Conservation (phyloP, 768 basidiomycete genomes). For the Trametes punicea region DNA sequence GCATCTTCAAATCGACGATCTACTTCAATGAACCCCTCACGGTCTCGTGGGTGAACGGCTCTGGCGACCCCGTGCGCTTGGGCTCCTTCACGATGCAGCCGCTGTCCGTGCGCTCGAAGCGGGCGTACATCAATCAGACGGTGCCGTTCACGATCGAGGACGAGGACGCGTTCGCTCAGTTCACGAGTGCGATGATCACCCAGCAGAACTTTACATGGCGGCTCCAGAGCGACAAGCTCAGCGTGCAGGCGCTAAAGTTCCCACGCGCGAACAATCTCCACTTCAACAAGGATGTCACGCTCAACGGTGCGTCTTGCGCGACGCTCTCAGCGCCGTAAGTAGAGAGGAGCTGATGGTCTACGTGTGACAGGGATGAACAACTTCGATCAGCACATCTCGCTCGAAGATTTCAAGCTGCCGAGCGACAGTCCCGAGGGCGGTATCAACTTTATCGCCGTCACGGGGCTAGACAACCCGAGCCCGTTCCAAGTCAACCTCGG, state of each 20-base stretch:
- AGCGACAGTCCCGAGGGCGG: slow-evolving; percentile 65
- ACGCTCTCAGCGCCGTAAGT: background rate
- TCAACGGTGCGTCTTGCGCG: slow-evolving; percentile 44
- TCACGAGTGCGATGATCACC: slow-evolving; percentile 63
- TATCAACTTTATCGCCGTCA: slow-evolving; percentile 60
- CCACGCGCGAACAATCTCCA: slow-evolving; percentile 62
- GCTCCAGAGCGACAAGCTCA: slow-evolving; percentile 51
- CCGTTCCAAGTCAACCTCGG: slow-evolving; percentile 71
- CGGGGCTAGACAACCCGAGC: slow-evolving; percentile 54
- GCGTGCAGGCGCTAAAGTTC: slow-evolving; percentile 64
- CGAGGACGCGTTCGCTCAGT: slow-evolving; percentile 55
- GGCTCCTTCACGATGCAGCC: slow-evolving; percentile 50
- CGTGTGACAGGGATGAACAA: slow-evolving; percentile 40
- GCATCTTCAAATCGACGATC: slow-evolving; percentile 62
- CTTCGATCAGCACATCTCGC: slow-evolving; percentile 52
- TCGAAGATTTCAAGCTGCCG: slow-evolving; percentile 61
- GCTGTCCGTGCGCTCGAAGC: slow-evolving; percentile 50
- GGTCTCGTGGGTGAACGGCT: slow-evolving; percentile 54
- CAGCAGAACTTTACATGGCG: slow-evolving; percentile 67
- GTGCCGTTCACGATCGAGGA: slow-evolving; percentile 56
- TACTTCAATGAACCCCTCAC: slow-evolving; percentile 54
- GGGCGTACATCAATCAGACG: slow-evolving; percentile 60
- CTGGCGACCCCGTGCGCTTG: slow-evolving; percentile 43
- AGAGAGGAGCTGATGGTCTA: slow-evolving; percentile 33
- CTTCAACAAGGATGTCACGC: slow-evolving; percentile 57